Percentiles rank a stretch among this genome's conserved stretches.
These are phyloP conservation scores for Capsicum rhomboideum DNA, from an alignment of 257 asterid species.

Conservation along the genomic window DNA sequence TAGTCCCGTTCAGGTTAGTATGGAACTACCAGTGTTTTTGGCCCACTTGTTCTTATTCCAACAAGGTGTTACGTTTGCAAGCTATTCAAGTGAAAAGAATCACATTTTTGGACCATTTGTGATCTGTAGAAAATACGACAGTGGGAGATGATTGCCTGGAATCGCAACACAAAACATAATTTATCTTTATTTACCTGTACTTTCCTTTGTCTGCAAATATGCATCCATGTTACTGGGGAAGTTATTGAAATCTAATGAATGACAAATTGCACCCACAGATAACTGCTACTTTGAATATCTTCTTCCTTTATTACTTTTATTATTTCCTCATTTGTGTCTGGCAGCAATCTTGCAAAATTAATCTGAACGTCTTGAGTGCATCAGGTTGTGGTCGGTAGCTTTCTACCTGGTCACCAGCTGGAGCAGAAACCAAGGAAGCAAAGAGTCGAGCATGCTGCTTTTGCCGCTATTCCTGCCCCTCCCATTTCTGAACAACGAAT, in stretches of 20 bases:
- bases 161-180: neutral
- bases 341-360: neutral
- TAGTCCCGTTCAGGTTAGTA: slow-evolving; percentile 74
- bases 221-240: neutral
- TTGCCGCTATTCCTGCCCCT: slow-evolving; percentile 31
- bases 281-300: neutral
- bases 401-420: slow-evolving; percentile 41
- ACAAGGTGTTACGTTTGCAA: neutral
- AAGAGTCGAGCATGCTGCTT: slow-evolving; percentile 43
- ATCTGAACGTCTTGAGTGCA: slow-evolving; percentile 9
- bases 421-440: slow-evolving; percentile 53
- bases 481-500: slow-evolving; percentile 35
- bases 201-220: neutral
- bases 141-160: neutral
- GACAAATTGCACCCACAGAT: neutral
- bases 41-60: neutral
- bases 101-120: neutral
- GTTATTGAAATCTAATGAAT: neutral
- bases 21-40: neutral
- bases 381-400: slow-evolving; percentile 82
- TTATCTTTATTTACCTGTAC: neutral
- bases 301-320: neutral
- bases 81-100: neutral
- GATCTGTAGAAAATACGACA: neutral
- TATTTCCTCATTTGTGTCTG: neutral